Evolutionary conservation across 1,284 basidiomycete genomes (phyloP).

Genomic region (Phellopilus nigrolimitatus): DNA sequence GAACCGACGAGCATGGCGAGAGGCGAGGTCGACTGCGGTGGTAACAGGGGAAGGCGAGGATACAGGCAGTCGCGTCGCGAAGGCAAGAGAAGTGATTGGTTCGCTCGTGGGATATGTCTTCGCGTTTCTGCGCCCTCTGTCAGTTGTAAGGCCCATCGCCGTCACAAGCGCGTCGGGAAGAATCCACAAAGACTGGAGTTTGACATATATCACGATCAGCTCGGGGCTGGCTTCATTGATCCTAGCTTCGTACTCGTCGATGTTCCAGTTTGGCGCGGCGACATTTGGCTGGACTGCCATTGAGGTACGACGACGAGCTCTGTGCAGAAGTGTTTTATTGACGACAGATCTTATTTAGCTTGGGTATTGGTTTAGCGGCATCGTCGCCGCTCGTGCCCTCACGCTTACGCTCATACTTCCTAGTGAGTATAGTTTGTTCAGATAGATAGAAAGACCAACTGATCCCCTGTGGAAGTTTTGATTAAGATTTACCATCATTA

Average conservation of each 20-base stretch:
- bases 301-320: too few relatives aligned
- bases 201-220: slow-evolving; percentile 52
- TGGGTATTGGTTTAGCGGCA: slow-evolving; percentile 69
- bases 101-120: background rate
- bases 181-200: slow-evolving; percentile 57
- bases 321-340: too few relatives aligned
- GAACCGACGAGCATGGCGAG: slow-evolving; percentile 28
- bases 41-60: background rate
- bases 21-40: slow-evolving; percentile 30
- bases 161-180: slow-evolving; percentile 8
- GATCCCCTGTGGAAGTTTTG: slow-evolving; percentile 36
- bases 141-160: slow-evolving; percentile 7
- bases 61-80: background rate
- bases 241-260: slow-evolving; percentile 56
- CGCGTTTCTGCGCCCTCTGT: slow-evolving; percentile 11
- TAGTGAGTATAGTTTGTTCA: slow-evolving; percentile 34
- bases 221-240: slow-evolving; percentile 52
- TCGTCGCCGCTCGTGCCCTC: slow-evolving; percentile 55
- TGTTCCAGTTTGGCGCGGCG: slow-evolving; percentile 66
- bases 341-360: slow-evolving; percentile 39
- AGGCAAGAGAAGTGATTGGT: background rate
- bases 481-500: slow-evolving; percentile 42
- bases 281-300: slow-evolving; percentile 70
- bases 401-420: slow-evolving; percentile 65
- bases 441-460: background rate